Evolutionary conservation across 163 green algal genomes (phyloP).

Genomic region (Trebouxiophyceae sp.): DNA sequence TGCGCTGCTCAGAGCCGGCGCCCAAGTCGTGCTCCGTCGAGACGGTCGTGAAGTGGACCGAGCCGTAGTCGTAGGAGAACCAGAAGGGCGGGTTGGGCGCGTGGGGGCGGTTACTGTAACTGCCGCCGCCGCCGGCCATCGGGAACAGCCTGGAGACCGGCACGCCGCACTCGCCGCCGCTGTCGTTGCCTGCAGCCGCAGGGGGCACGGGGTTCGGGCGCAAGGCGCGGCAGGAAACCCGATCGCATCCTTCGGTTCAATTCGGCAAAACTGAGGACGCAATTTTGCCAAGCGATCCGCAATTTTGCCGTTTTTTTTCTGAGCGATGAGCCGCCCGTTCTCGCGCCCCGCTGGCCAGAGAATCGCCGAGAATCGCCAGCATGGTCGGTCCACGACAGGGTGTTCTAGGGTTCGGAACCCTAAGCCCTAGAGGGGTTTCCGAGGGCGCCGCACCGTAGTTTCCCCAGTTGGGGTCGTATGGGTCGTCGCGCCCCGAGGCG

Average conservation of each 20-base stretch:
- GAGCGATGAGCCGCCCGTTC: too few relatives aligned
- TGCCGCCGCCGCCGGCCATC: slow-evolving; percentile 14
- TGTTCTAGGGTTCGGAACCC: too few relatives aligned
- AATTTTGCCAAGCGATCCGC: too few relatives aligned
- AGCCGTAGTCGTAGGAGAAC: slow-evolving; percentile 76
- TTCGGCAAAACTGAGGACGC: too few relatives aligned
- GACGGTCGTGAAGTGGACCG: slow-evolving; percentile 67
- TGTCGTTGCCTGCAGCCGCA: slow-evolving; percentile 41
- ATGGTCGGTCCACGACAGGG: too few relatives aligned
- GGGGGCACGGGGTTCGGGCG: background rate
- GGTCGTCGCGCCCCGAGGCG: slow-evolving; percentile 30
- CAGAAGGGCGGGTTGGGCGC: slow-evolving; percentile 66
- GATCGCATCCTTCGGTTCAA: too few relatives aligned
- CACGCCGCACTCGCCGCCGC: slow-evolving; percentile 74
- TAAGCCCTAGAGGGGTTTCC: too few relatives aligned
- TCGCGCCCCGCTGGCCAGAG: too few relatives aligned
- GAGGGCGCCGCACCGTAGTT: slow-evolving; percentile 62
- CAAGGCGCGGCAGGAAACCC: background rate
- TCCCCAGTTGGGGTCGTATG: slow-evolving; percentile 56
- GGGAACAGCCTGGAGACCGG: slow-evolving; percentile 29
- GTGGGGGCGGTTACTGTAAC: background rate
- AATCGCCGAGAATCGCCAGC: too few relatives aligned
- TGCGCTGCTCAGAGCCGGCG: slow-evolving; percentile 49
- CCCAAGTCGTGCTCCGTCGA: slow-evolving; percentile 76
- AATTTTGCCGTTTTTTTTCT: too few relatives aligned